Evolutionary conservation across 352 stramenopile genomes (phyloP).

Genomic region (Globisporangium camurandrum): DNA sequence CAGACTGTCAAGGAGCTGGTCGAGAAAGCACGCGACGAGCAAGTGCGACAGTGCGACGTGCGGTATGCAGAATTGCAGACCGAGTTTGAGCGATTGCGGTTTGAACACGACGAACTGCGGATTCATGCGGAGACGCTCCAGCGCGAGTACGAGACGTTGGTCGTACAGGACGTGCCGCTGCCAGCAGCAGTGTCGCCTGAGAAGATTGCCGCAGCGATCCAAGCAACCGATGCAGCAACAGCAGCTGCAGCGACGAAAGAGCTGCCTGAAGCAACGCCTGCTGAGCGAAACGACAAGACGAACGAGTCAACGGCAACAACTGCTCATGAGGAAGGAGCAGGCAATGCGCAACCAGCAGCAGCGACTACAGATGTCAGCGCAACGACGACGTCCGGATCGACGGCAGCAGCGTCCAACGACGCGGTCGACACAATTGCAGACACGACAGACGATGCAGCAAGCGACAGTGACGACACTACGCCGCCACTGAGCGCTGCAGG

Average conservation of each 20-base stretch:
- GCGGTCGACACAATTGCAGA: not conserved
- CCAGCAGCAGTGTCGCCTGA: conserved; percentile 22
- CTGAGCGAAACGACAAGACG: not conserved
- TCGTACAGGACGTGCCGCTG: conserved; percentile 49
- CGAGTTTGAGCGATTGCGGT: conserved; percentile 72
- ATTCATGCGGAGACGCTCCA: conserved; percentile 77
- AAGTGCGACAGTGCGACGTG: conserved; percentile 53
- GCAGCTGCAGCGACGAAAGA: conserved; percentile 6
- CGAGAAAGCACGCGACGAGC: conserved; percentile 55
- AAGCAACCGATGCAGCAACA: conserved; percentile 17
- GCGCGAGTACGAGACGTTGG: conserved; percentile 52
- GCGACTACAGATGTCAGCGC: not conserved
- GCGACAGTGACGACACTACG: not conserved
- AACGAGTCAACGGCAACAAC: not conserved
- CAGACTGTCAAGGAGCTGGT: conserved; percentile 63
- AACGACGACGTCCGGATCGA: not conserved
- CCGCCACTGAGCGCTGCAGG: conserved; percentile 19
- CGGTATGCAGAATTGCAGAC: conserved; percentile 43
- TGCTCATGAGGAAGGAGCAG: no score
- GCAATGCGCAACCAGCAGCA: not conserved
- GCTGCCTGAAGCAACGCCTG: conserved; percentile 1
- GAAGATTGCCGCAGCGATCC: conserved; percentile 27
- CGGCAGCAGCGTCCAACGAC: not conserved
- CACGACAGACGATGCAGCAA: not conserved
- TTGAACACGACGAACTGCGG: conserved; percentile 74